Percentiles rank a stretch among this genome's conserved stretches.
Conservation (phyloP, 2,329 filamentous ascomycete species). For the Trichophyton mentagrophytes region DNA sequence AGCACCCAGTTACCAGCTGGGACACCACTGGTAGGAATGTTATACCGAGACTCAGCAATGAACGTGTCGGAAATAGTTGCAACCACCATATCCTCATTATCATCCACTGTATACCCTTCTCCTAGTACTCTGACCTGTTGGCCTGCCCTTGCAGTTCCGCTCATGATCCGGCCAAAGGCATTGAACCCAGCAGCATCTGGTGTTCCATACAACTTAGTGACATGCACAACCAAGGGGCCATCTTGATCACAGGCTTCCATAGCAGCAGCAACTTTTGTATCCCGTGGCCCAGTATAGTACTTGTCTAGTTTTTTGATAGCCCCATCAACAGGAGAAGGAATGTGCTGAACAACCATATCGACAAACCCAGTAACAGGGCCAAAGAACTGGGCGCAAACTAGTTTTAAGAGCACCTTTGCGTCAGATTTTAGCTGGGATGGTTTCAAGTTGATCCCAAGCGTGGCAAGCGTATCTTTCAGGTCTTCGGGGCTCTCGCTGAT, state of each 20-base stretch:
- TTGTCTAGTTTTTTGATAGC: slow-evolving; percentile 64
- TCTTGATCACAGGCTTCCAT: slow-evolving; percentile 79
- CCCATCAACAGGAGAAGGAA: slow-evolving; percentile 74
- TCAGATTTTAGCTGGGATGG: slow-evolving; percentile 85
- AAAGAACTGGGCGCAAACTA: slow-evolving; percentile 93
- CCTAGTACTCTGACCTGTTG: slow-evolving; percentile 81
- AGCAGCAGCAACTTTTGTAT: slow-evolving; percentile 64
- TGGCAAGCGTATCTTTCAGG: slow-evolving; percentile 62
- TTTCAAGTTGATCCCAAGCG: slow-evolving; percentile 74
- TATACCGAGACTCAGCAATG: slow-evolving; percentile 87
- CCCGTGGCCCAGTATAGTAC: slow-evolving; percentile 83
- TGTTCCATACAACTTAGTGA: slow-evolving; percentile 88
- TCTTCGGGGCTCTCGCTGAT: slow-evolving; percentile 82
- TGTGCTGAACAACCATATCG: slow-evolving; percentile 83
- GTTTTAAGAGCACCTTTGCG: slow-evolving; percentile 72
- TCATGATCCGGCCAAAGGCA: slow-evolving; percentile 82
- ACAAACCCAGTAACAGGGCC: slow-evolving; percentile 81
- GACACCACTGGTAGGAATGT: slow-evolving; percentile 78
- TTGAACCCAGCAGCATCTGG: slow-evolving; percentile 83
- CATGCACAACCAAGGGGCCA: slow-evolving; percentile 77
- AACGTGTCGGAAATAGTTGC: slow-evolving; percentile 76
- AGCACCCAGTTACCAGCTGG: slow-evolving; percentile 89
- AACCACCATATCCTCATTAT: slow-evolving; percentile 91
- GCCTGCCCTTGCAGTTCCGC: slow-evolving; percentile 72
- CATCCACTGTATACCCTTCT: slow-evolving; percentile 89